Conservation (phyloP, 1,284 basidiomycete species). For the Apiotrichum sp. region DNA sequence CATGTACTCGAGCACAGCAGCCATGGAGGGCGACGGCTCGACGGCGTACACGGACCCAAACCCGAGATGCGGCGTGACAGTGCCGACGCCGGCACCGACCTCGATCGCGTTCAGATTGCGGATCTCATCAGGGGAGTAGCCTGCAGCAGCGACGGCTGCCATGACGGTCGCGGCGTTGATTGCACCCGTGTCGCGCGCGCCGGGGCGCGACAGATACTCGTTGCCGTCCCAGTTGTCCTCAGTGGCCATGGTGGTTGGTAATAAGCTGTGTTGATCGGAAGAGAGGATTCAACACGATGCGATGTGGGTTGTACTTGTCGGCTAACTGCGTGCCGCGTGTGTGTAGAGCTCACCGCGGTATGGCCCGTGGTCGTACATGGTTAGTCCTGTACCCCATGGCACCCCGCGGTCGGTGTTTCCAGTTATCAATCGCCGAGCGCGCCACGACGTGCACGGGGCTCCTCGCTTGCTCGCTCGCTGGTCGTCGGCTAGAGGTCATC, state of each 20-base stretch:
- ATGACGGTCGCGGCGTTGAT: slow-evolving; percentile 19
- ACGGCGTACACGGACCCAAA: slow-evolving; percentile 33
- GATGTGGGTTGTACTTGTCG: too few species aligned
- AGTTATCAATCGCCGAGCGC: too few species aligned
- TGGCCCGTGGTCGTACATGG: too few species aligned
- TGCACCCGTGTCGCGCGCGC: slow-evolving; percentile 14
- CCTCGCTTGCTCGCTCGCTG: too few species aligned
- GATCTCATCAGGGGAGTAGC: slow-evolving; percentile 4
- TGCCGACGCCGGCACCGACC: slow-evolving; percentile 34
- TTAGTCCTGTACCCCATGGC: too few species aligned
- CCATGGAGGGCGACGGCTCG: slow-evolving; percentile 34
- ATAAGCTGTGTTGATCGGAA: too few species aligned
- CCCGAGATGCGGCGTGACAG: slow-evolving; percentile 27
- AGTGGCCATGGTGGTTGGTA: slow-evolving; percentile 4
- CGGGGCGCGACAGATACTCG: slow-evolving; percentile 27
- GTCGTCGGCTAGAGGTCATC: too few species aligned
- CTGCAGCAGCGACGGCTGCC: slow-evolving; percentile 16
- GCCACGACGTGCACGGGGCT: too few species aligned
- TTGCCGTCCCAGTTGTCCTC: slow-evolving; percentile 30
- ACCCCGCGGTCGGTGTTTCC: too few species aligned
- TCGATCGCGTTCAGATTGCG: slow-evolving; percentile 26
- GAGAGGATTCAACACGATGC: too few species aligned
- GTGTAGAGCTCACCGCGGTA: too few species aligned
- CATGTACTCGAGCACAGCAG: slow-evolving; percentile 15
- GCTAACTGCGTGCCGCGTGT: too few species aligned